Evolutionary conservation across 768 basidiomycete genomes (phyloP).

Genomic region (Pleurotus pulmonarius): DNA sequence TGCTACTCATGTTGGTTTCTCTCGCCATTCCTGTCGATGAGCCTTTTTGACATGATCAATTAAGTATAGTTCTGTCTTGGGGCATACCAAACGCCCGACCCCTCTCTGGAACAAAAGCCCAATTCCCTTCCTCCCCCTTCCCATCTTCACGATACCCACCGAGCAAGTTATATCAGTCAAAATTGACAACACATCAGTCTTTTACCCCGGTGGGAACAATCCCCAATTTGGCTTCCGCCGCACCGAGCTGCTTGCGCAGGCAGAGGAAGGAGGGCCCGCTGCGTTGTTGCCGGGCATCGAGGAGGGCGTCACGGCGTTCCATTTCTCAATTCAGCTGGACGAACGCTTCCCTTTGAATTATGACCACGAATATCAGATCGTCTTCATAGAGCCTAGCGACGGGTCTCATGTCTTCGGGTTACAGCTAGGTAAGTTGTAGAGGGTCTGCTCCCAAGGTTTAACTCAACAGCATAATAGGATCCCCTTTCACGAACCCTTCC

Average conservation of each 20-base stretch:
- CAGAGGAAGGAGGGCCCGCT: conserved; percentile 29
- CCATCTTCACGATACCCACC: conserved; percentile 19
- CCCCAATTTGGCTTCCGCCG: conserved; percentile 57
- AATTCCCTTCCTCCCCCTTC: conserved; percentile 17
- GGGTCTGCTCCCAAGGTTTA: neutral
- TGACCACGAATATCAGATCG: conserved; percentile 58
- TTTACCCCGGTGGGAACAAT: conserved; percentile 42
- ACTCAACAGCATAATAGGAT: conserved; percentile 30
- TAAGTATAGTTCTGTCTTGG: conserved; percentile 44
- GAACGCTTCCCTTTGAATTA: conserved; percentile 42
- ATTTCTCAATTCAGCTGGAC: conserved; percentile 44
- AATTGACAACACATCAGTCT: conserved; percentile 57
- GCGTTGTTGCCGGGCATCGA: conserved; percentile 38
- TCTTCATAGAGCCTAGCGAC: conserved; percentile 60
- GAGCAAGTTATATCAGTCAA: conserved; percentile 47
- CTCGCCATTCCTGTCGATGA: neutral
- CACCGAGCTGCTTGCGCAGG: conserved; percentile 54
- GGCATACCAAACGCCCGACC: conserved; percentile 33
- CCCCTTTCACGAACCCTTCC: conserved; percentile 53
- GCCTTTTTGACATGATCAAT: neutral
- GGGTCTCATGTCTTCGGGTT: conserved; percentile 58
- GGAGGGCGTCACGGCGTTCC: conserved; percentile 41
- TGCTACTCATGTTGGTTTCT: conserved; percentile 43
- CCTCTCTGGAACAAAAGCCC: conserved; percentile 42
- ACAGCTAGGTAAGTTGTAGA: conserved; percentile 42